These are phyloP conservation scores for Globisporangium solare DNA, from an alignment of 352 stramenopile genomes.

Conservation along the genomic window DNA sequence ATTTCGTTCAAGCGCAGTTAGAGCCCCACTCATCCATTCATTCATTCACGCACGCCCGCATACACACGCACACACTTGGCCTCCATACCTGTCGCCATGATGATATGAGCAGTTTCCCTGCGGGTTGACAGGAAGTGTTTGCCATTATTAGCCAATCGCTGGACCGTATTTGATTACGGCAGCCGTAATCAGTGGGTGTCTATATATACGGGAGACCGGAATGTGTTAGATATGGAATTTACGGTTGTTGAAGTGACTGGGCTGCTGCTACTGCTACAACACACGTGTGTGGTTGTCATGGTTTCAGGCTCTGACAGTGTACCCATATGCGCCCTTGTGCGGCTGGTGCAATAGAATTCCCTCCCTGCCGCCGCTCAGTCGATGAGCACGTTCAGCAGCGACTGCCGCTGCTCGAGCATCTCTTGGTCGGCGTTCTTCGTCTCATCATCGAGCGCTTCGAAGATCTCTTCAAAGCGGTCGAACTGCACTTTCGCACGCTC, in stretches of 20 bases:
- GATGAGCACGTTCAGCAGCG: conserved; percentile 59
- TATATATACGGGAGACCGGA: too few relatives aligned
- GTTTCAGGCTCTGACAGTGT: too few relatives aligned
- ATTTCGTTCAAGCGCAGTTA: background rate
- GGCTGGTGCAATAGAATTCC: too few relatives aligned
- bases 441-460: conserved; percentile 66
- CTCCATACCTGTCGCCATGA: background rate
- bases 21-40: too few relatives aligned
- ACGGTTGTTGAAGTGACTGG: too few relatives aligned
- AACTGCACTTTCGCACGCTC: conserved; percentile 83
- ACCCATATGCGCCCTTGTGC: too few relatives aligned
- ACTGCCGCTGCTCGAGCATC: conserved; percentile 70
- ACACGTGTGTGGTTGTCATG: too few relatives aligned
- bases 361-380: conserved; percentile 23
- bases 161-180: too few relatives aligned
- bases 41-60: background rate
- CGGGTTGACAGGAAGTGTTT: background rate
- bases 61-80: background rate
- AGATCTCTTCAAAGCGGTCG: conserved; percentile 80
- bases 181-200: too few relatives aligned
- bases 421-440: conserved; percentile 57
- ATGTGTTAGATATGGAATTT: too few relatives aligned
- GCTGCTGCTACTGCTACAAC: too few relatives aligned
- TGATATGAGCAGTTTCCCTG: background rate
- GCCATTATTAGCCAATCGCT: background rate